Base-by-base conservation (phyloP, 2,329 filamentous ascomycete species). In the Knoxdaviesia capensis region DNA sequence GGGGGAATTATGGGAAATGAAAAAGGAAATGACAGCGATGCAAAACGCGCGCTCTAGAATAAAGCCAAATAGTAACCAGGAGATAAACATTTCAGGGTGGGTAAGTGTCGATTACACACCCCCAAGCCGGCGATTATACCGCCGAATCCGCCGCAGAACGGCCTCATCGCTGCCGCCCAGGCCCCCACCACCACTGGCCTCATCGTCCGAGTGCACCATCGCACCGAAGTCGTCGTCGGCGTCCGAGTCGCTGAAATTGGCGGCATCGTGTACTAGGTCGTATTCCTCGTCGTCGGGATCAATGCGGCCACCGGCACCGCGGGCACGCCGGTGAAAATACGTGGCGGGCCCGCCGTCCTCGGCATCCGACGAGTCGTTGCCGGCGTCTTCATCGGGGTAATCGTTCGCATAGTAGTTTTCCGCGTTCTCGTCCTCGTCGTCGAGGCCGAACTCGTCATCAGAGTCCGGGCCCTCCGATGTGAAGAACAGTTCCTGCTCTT, bases 321-420 rank as follows among this genome's bases (percentile, higher is more conserved):
- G 20, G 20, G 20, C 20, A 20, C 20, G 2, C 20, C 20, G 20
- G 20, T 20, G 3, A 20, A 20, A 20, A 3, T 2, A 20, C 2
- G 20, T 20, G 20, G 20, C 20, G 20, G 20, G 20, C 20, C 20
- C 20, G 20, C 20, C 20, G 20, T 20, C 20, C 20, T 20, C 20
- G 20, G 20, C 20, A 2, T 20, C 20, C 20, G 20, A 20, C 20
- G 20, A 20, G 20, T 20, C 20, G 20, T 20, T 20, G 2, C 20
- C 20, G 9, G 85, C 68, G 54, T 87, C 81, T 42, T 87, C 80
- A 47, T 87, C 81, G 1, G 81, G 81, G 49, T 87, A 87, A 54
- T 87, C 81, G 42, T 80, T 77, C 4, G 76, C 74, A 53, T 86
- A 85, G 56, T 84, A 77, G 51, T 84, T 79, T 54, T 87, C 81